phyloP scores from a whole-genome alignment of 2,329 filamentous ascomycete species.

The Biscogniauxia marginata region DNA sequence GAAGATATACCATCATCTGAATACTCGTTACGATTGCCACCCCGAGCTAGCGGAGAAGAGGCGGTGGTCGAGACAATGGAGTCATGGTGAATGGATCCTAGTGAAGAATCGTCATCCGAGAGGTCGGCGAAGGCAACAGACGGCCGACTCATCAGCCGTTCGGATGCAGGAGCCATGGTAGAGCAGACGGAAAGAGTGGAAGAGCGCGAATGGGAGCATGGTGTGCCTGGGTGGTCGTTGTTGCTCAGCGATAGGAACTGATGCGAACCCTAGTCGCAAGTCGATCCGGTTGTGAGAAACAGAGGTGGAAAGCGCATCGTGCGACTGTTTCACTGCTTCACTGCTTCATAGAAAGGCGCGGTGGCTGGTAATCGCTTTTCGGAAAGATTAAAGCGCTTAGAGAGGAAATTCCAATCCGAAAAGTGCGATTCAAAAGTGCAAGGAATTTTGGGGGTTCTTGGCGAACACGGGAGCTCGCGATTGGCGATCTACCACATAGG shows the following conservation, averaged over 20 bases:
- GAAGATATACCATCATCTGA: conserved; percentile 24
- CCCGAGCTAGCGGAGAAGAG: conserved; percentile 1
- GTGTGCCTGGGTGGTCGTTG: conserved; percentile 9
- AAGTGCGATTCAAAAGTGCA: neutral
- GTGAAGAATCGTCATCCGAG: conserved; percentile 17
- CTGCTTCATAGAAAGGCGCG: neutral
- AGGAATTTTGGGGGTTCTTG: neutral
- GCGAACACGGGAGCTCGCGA: neutral
- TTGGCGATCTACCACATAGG: neutral
- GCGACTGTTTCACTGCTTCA: conserved; percentile 1
- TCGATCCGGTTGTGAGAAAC: conserved; percentile 15
- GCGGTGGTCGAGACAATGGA: conserved; percentile 15
- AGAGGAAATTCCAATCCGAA: neutral
- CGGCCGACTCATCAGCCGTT: conserved; percentile 11
- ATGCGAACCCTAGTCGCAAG: conserved; percentile 22
- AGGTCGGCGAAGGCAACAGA: conserved; percentile 18
- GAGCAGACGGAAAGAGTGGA: conserved; percentile 11
- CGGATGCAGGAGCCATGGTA: conserved; percentile 19
- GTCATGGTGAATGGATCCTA: conserved; percentile 13
- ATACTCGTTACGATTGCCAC: conserved; percentile 23
- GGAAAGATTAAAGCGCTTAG: no score
- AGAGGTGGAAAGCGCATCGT: conserved; percentile 23
- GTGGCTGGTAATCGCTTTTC: neutral
- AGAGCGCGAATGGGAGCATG: conserved; percentile 17
- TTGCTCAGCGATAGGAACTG: conserved; percentile 13